Evolutionary conservation across 2,329 filamentous ascomycete species (phyloP), one percentile per base, ranked within the genome.

Genomic region (Sarocladium strictum): DNA sequence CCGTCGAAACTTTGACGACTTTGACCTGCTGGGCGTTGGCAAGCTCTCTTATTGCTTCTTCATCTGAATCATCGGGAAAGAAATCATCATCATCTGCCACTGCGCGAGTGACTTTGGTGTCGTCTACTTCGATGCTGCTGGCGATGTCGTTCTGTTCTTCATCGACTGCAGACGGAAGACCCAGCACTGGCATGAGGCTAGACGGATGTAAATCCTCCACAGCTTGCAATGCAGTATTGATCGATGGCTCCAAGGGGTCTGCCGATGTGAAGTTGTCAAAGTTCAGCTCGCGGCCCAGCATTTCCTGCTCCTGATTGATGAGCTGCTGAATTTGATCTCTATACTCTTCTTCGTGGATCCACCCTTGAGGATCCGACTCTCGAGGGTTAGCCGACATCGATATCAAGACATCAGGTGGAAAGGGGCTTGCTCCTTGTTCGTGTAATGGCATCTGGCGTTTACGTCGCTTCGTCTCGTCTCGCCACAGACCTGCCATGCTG

Each of bases 401-500:
- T 3, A 95, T 80, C 56, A 97, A 72, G 3, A 84, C 90, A 60
- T 96, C 92, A 0, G 84, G 76, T 2, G 88, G 84, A 59, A 96
- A 96, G 0, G 90, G 89, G 58, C 81, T 93, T 62, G 83, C 89
- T 4, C 77, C 82, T 29, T 83, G 78, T 59, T 83, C 76, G 5
- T 72, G 11, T n/a, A 45, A 72, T 2, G 83, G 80, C 80, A 93
- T 86, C 45, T 81, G 81, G 49, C 80, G 77, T 68, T 89, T 93
- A 29, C 92, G 82, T 43, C 92, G 82, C 56, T 84, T 84, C 0
- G 87, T 90, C 68, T 97, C 94, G 62, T 96, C 90, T 65, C 85
- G 85, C 94, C 94, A 99, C 2, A 99, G 72, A 1, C 89, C 88
- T 54, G 90, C 91, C 89, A 99, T 93, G 59, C 94, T 99, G 64